Evolutionary conservation across 2,329 filamentous ascomycete genomes (phyloP).

Genomic region (Thielaviopsis punctulata): DNA sequence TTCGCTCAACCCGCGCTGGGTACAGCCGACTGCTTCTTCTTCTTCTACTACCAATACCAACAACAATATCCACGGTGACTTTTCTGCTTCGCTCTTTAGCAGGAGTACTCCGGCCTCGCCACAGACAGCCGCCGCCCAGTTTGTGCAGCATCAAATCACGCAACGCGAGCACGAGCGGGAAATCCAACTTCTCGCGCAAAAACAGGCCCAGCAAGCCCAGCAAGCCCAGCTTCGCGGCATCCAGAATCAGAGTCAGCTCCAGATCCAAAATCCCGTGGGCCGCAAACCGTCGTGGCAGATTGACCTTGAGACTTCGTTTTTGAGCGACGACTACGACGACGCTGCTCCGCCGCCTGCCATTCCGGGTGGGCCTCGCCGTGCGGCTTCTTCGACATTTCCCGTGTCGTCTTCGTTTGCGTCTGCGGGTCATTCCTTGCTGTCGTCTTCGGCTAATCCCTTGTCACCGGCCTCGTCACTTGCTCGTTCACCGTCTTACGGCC

Average conservation of each 20-base stretch:
- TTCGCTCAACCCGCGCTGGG: conserved; percentile 40
- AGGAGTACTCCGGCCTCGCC: conserved; percentile 1
- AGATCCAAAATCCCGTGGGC: no score
- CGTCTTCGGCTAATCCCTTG: no score
- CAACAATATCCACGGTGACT: background rate
- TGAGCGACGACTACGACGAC: conserved; percentile 45
- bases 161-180: conserved; percentile 4
- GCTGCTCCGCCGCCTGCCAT: conserved; percentile 76
- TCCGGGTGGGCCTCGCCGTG: conserved; percentile 55
- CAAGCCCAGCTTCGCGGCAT: conserved; percentile 4
- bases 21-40: conserved; percentile 17
- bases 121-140: background rate
- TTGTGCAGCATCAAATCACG: conserved; percentile 7
- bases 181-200: background rate
- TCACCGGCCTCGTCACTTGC: no score
- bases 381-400: conserved; percentile 14
- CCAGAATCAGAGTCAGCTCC: background rate
- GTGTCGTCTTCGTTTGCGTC: background rate
- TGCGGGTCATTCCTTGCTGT: no score
- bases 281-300: conserved; percentile 27
- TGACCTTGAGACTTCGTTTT: conserved; percentile 32
- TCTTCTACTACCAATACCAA: no score
- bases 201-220: conserved; percentile 1
- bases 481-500: no score
- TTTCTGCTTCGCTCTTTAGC: background rate